phyloP scores from a whole-genome alignment of 345 rosid genomes.

The Clausena lansium region DNA sequence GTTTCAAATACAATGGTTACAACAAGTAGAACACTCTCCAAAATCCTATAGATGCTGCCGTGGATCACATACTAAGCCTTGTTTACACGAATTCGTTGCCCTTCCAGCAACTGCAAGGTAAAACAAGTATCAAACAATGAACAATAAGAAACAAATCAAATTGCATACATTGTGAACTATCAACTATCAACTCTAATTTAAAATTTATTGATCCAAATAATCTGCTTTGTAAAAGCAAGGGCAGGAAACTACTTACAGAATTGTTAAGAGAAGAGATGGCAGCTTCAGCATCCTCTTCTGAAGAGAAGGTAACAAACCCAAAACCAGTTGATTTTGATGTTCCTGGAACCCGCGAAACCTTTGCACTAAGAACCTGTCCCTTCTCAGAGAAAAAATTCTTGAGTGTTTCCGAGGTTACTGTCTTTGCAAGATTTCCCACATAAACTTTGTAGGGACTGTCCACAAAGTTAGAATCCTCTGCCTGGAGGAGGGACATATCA shows the following conservation, averaged over 20 bases:
- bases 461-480: slow-evolving; percentile 65
- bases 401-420: slow-evolving; percentile 64
- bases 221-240: background rate
- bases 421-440: slow-evolving; percentile 85
- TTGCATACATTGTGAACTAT: background rate
- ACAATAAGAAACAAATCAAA: background rate
- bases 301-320: slow-evolving; percentile 85
- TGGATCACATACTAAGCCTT: slow-evolving; percentile 44
- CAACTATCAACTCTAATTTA: background rate
- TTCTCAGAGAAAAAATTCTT: slow-evolving; percentile 65
- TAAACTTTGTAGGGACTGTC: slow-evolving; percentile 78
- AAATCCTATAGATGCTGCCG: background rate
- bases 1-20: slow-evolving; percentile 4
- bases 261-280: slow-evolving; percentile 70
- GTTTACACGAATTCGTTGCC: slow-evolving; percentile 79
- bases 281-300: slow-evolving; percentile 71
- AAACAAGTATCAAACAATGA: background rate
- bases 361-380: slow-evolving; percentile 74
- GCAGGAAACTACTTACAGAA: slow-evolving; percentile 51
- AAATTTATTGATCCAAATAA: background rate
- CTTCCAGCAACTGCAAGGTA: slow-evolving; percentile 67
- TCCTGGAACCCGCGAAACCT: slow-evolving; percentile 78
- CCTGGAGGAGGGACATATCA: slow-evolving; percentile 52
- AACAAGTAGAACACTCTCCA: slow-evolving; percentile 9
- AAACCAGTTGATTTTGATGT: slow-evolving; percentile 82